A percentile compares a stretch with the other conserved stretches of the same genome.
phyloP scores from a whole-genome alignment of 1,284 basidiomycete species.

The Singerocomus inundabilis region DNA sequence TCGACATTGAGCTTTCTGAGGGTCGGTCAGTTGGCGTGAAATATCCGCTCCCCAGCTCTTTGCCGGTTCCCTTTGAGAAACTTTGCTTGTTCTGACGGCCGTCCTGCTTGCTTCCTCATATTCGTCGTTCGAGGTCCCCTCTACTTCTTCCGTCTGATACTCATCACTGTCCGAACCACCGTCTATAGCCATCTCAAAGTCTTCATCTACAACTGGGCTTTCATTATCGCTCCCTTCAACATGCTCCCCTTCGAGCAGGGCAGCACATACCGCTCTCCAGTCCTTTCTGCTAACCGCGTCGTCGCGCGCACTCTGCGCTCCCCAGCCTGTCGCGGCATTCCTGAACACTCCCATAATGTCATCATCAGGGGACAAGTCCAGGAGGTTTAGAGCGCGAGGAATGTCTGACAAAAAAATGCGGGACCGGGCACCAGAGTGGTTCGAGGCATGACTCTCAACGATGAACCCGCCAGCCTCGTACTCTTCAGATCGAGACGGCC shows the following conservation, averaged over 20 bases:
- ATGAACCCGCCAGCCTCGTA: constrained; percentile 31
- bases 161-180: constrained; percentile 28
- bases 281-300: constrained; percentile 55
- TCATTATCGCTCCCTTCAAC: constrained; percentile 24
- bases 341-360: constrained; percentile 66
- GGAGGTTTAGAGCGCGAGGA: constrained; percentile 57
- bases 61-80: background rate
- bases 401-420: constrained; percentile 55
- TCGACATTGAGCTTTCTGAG: constrained; percentile 54
- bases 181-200: constrained; percentile 23
- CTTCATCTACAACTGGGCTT: constrained; percentile 18
- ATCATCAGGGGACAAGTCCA: constrained; percentile 67
- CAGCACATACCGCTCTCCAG: constrained; percentile 73
- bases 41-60: background rate
- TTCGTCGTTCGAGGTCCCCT: constrained; percentile 32
- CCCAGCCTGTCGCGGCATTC: constrained; percentile 72
- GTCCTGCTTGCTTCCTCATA: constrained; percentile 16
- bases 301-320: constrained; percentile 15
- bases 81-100: constrained; percentile 12
- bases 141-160: constrained; percentile 24
- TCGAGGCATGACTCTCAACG: constrained; percentile 17
- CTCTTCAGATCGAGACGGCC: constrained; percentile 12
- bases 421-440: constrained; percentile 2
- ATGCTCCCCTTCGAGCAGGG: constrained; percentile 48
- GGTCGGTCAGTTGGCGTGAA: constrained; percentile 40